These are phyloP conservation scores for Trametes gibbosa DNA, from an alignment of 768 basidiomycete species.

Conservation along the genomic window DNA sequence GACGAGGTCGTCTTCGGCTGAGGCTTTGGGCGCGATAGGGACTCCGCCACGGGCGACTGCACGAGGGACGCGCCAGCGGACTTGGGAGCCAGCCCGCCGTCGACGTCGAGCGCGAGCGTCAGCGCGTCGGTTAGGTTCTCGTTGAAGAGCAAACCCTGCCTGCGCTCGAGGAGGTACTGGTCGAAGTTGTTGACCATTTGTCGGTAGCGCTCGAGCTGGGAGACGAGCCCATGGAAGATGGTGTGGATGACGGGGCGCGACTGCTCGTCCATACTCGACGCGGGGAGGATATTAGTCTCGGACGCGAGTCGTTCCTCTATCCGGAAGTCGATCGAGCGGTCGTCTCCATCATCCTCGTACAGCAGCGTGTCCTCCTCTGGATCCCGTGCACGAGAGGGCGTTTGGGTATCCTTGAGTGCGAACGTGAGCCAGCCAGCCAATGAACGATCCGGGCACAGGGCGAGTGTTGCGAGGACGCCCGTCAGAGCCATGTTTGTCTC, in stretches of 20 bases:
- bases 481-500: conserved; percentile 89
- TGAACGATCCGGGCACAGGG: conserved; percentile 82
- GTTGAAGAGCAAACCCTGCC: conserved; percentile 86
- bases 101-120: conserved; percentile 64
- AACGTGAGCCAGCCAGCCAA: conserved; percentile 89
- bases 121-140: conserved; percentile 92
- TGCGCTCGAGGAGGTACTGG: conserved; percentile 76
- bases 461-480: conserved; percentile 74
- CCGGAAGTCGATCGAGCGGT: conserved; percentile 75
- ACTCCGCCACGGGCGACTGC: conserved; percentile 24
- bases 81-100: conserved; percentile 30
- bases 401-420: conserved; percentile 40
- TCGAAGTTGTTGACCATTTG: conserved; percentile 76
- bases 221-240: conserved; percentile 76
- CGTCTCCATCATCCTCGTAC: conserved; percentile 60
- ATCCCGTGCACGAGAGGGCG: conserved; percentile 16
- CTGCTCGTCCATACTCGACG: conserved; percentile 65
- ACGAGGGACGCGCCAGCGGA: conserved; percentile 24
- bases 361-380: conserved; percentile 20
- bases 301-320: conserved; percentile 65
- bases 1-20: conserved; percentile 52
- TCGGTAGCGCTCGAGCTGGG: conserved; percentile 80
- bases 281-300: conserved; percentile 58
- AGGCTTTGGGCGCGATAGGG: conserved; percentile 29
- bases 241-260: conserved; percentile 78